Conservation (phyloP, 1,284 basidiomycete species). For the Ceratobasidium papillatum region DNA sequence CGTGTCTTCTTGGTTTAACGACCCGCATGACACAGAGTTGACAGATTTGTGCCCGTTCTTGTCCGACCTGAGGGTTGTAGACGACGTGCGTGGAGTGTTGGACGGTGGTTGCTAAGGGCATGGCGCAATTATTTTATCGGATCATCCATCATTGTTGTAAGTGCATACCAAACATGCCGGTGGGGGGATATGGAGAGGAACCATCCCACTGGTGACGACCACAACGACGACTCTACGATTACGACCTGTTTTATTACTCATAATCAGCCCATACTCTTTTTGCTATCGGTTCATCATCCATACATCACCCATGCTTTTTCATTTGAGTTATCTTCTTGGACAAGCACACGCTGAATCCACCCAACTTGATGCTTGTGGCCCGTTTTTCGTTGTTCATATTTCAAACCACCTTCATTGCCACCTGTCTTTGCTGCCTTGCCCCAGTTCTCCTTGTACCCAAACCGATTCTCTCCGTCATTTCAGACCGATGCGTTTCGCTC, state of each 20-base stretch:
- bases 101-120: conserved; percentile 34
- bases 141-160: conserved; percentile 31
- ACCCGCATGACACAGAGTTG: conserved; percentile 96
- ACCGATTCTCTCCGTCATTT: conserved; percentile 3
- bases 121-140: conserved; percentile 36
- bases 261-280: conserved; percentile 25
- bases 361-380: conserved; percentile 36
- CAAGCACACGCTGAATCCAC: conserved; percentile 33
- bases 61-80: conserved; percentile 82
- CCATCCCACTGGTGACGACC: conserved; percentile 26
- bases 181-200: conserved; percentile 15
- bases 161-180: conserved; percentile 34
- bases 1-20: conserved; percentile 99
- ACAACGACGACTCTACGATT: conserved; percentile 31
- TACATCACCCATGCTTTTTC: conserved; percentile 27
- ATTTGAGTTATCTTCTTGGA: conserved; percentile 36
- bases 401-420: conserved; percentile 27
- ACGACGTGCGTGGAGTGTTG: conserved; percentile 92
- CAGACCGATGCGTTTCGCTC: conserved; percentile 16
- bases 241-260: conserved; percentile 35
- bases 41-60: conserved; percentile 96
- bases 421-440: conserved; percentile 16
- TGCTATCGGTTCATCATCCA: conserved; percentile 35
- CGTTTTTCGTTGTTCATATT: conserved; percentile 38
- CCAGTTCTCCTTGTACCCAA: conserved; percentile 17